Evolutionary conservation across 176 grass and related monocot species (phyloP), one percentile per base, ranked within the genome.

Genomic region (Canna indica): DNA sequence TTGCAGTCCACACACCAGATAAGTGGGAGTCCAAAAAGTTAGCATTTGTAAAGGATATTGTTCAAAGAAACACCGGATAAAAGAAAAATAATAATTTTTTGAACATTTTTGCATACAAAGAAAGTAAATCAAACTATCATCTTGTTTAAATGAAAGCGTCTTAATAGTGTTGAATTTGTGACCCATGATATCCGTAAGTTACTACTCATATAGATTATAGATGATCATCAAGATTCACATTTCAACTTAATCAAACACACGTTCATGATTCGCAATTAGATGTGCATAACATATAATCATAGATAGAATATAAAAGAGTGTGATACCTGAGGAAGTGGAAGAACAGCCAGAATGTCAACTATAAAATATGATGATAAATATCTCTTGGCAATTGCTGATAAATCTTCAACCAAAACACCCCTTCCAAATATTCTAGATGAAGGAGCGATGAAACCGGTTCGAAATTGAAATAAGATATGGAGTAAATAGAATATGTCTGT

Each of bases 401-500:
- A 61, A 59, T 96, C 83, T 59, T 88, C 78, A 64, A 88, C 83
- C 73, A 91, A 88, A 72, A 88, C 83, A 70, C 91, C 88, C 60
- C 83, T 77, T 73, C 91, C 91, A 66, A 91, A 91, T 68, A 96
- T 88, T 47, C 82, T 96, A 77, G 91, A 96, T 70, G 91, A 83
- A 84, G 91, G 85, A 52, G 88, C 88, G 63, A 88, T 84, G 76
- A 86, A 96, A 26, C 87, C 91, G 66, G 91, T 88, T 48, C 85
- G 87, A 80, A 96, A 96, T 78, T 96, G 88, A 80, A 96, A 96
- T 54, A 86, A 73, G 20, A 96, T 91, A 86, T 86, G 88, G 67
- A 96, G 79, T 28, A 96, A 78, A 84, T 96, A 96, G 83, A 96
- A 96, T 68, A 86, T 82, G 71, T 96, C 91, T 60, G 85, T 86